A percentile compares a stretch with the other conserved stretches of the same genome.
Conservation (phyloP, 2,329 filamentous ascomycete species). For the Beauveria brongniartii region DNA sequence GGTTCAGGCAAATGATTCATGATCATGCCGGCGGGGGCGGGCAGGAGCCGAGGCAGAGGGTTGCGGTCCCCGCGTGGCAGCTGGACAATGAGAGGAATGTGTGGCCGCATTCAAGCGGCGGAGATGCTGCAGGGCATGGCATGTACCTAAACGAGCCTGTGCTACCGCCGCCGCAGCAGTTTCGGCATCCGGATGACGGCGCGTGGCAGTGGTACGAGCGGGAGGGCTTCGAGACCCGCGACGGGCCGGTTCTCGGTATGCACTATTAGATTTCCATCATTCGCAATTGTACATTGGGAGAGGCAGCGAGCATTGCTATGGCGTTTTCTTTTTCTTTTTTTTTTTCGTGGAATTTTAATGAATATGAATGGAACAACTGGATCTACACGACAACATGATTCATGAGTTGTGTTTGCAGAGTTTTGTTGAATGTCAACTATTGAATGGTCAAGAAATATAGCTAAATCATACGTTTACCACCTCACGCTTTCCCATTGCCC, state of each 20-base stretch:
- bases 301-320: conserved; percentile 7
- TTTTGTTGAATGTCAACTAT: background rate
- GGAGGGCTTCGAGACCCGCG: conserved; percentile 24
- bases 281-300: background rate
- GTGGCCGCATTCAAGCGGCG: conserved; percentile 6
- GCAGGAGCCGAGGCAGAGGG: background rate
- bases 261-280: conserved; percentile 3
- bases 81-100: conserved; percentile 12
- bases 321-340: background rate
- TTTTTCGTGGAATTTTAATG: background rate
- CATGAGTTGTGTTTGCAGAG: background rate
- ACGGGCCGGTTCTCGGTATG: conserved; percentile 1
- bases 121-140: background rate
- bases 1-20: background rate
- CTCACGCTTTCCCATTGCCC: background rate
- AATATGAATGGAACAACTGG: background rate
- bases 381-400: background rate
- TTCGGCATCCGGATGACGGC: conserved; percentile 14
- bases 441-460: background rate
- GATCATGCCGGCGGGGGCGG: background rate
- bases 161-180: conserved; percentile 5
- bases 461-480: background rate
- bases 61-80: conserved; percentile 5
- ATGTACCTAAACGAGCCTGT: background rate
- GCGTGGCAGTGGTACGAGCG: conserved; percentile 28